These are phyloP conservation scores for Kingdonia uniflora DNA, from an alignment of 164 flowering plant species.

Conservation along the genomic window DNA sequence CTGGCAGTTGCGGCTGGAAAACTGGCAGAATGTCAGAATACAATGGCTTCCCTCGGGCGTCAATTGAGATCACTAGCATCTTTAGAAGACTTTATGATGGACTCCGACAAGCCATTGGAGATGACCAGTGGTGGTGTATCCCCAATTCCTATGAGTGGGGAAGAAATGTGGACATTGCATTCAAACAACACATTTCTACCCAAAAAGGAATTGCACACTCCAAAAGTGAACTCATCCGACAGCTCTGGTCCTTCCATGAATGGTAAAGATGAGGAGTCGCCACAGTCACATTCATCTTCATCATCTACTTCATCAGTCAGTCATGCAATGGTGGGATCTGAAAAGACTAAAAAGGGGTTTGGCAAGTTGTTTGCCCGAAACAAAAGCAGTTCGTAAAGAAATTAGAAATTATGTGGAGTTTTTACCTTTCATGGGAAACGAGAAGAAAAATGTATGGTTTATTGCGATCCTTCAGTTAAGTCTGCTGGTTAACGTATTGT, in stretches of 20 bases:
- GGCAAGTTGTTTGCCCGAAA: constrained; percentile 49
- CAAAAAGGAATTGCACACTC: constrained; percentile 12
- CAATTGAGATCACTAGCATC: constrained; percentile 79
- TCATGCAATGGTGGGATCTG: constrained; percentile 21
- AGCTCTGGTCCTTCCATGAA: constrained; percentile 15
- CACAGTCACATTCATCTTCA: constrained; percentile 36
- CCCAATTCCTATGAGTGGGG: constrained; percentile 12
- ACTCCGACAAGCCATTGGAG: constrained; percentile 38
- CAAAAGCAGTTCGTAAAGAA: constrained; percentile 21
- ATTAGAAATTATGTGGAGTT: no score
- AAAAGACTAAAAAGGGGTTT: constrained; percentile 50
- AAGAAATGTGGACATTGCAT: constrained; percentile 30
- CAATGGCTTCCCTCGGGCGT: constrained; percentile 75
- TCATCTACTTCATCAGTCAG: constrained; percentile 19
- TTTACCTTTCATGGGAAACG: no score
- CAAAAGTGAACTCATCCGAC: constrained; percentile 10
- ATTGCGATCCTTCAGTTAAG: no score
- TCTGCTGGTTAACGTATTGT: no score
- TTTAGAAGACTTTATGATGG: constrained; percentile 68
- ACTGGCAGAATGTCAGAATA: constrained; percentile 86
- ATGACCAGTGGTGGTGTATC: constrained; percentile 18
- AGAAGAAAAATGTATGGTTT: no score
- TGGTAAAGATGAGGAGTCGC: constrained; percentile 25
- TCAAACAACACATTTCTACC: constrained; percentile 26
- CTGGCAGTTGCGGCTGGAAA: constrained; percentile 71